A percentile compares a stretch with the other conserved stretches of the same genome.
Evolutionary conservation across 2,329 filamentous ascomycete species (phyloP).

Genomic region (Pestalotiopsis sp.): DNA sequence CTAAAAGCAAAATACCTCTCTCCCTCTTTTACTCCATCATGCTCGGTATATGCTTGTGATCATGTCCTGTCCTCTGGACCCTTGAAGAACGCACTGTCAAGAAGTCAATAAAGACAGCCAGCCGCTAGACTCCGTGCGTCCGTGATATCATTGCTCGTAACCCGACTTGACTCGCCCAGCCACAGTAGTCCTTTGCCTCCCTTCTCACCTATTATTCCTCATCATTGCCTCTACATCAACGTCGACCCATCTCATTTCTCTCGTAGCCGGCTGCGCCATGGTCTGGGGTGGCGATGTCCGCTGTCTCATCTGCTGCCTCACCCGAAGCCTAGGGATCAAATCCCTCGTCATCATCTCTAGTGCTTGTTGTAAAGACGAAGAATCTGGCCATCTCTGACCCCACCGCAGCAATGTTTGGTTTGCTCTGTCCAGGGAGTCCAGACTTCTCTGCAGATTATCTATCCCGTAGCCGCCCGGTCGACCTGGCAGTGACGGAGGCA

Average conservation of each 20-base stretch:
- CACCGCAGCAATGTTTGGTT: constrained; percentile 57
- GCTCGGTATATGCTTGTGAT: not conserved
- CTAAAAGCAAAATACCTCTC: too few species aligned
- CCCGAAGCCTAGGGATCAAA: constrained; percentile 45
- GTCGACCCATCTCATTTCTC: constrained; percentile 46
- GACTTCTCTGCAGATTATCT: constrained; percentile 57
- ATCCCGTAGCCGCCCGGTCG: constrained; percentile 41
- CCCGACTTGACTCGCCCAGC: not conserved
- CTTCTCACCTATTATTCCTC: constrained; percentile 23
- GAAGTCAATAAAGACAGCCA: not conserved
- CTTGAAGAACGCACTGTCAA: not conserved
- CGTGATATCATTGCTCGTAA: not conserved
- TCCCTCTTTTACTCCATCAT: not conserved
- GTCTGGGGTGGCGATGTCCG: constrained; percentile 33
- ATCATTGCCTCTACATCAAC: constrained; percentile 48
- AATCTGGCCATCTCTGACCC: constrained; percentile 62
- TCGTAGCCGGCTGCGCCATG: constrained; percentile 31
- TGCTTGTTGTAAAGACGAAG: constrained; percentile 52
- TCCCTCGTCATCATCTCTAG: constrained; percentile 55
- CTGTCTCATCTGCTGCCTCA: constrained; percentile 38
- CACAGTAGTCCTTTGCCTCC: not conserved
- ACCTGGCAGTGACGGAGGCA: constrained; percentile 56
- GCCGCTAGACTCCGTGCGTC: not conserved
- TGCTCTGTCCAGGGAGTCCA: constrained; percentile 57
- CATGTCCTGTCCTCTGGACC: not conserved